Percentiles rank a stretch among this genome's conserved stretches.
phyloP scores from a whole-genome alignment of 306 rosid species.

The Sophora flavescens region DNA sequence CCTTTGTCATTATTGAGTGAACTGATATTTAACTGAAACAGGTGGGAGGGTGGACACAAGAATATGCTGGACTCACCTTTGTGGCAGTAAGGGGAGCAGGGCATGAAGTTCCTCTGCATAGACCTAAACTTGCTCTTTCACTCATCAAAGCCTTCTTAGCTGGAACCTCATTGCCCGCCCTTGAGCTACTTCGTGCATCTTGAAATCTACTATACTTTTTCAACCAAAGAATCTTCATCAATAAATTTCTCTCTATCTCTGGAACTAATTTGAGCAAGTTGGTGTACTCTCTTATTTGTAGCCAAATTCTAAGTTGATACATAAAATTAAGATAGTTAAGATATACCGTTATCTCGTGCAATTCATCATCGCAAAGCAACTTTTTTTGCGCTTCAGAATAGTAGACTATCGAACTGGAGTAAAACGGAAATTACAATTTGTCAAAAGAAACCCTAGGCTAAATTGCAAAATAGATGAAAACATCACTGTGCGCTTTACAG shows the following conservation, averaged over 20 bases:
- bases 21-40: constrained; percentile 41
- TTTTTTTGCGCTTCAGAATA: background rate
- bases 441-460: background rate
- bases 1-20: background rate
- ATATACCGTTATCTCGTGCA: background rate
- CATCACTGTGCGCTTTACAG: background rate
- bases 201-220: constrained; percentile 39
- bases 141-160: constrained; percentile 74
- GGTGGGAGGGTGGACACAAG: constrained; percentile 99
- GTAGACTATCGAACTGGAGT: background rate
- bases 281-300: background rate
- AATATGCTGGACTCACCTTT: constrained; percentile 82
- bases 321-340: background rate
- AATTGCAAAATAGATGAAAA: background rate
- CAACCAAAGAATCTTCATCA: background rate
- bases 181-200: constrained; percentile 48
- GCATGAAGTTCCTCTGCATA: constrained; percentile 92
- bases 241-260: background rate
- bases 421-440: background rate
- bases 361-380: too few relatives aligned
- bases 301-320: background rate
- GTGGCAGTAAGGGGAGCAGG: constrained; percentile 93
- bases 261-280: background rate
- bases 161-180: constrained; percentile 70
- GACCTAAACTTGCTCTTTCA: constrained; percentile 79